phyloP scores from a whole-genome alignment of 169 alveolate genomes.

The Eimeria necatrix region DNA sequence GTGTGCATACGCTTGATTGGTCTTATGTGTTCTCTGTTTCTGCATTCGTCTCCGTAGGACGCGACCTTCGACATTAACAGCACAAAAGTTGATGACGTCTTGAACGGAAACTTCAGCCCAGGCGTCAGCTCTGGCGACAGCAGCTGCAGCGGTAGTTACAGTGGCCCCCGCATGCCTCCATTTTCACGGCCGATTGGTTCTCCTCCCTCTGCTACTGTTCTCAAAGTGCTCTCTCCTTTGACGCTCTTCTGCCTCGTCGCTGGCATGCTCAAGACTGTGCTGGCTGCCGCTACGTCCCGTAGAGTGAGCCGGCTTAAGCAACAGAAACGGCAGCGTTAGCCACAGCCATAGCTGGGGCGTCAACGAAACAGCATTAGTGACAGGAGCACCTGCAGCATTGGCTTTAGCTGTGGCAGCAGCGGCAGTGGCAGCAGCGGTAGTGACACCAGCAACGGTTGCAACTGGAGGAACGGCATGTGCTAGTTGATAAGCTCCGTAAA shows the following conservation, averaged over 20 bases:
- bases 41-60: background rate
- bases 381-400: no score
- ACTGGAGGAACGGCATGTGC: no score
- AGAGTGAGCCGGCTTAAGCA: background rate
- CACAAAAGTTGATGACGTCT: background rate
- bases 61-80: background rate
- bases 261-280: background rate
- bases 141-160: background rate
- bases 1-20: background rate
- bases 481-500: background rate
- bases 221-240: background rate
- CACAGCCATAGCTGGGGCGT: no score
- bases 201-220: slow-evolving; percentile 19
- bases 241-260: background rate
- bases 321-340: background rate
- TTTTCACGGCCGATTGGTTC: background rate
- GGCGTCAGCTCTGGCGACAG: no score
- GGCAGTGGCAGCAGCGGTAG: no score
- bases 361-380: no score
- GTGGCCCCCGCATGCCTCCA: background rate
- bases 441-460: no score
- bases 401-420: no score
- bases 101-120: background rate
- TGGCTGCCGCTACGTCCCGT: background rate
- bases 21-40: background rate